Base-by-base conservation (phyloP, 139 green algal genomes). In the Haematococcus sp. region DNA sequence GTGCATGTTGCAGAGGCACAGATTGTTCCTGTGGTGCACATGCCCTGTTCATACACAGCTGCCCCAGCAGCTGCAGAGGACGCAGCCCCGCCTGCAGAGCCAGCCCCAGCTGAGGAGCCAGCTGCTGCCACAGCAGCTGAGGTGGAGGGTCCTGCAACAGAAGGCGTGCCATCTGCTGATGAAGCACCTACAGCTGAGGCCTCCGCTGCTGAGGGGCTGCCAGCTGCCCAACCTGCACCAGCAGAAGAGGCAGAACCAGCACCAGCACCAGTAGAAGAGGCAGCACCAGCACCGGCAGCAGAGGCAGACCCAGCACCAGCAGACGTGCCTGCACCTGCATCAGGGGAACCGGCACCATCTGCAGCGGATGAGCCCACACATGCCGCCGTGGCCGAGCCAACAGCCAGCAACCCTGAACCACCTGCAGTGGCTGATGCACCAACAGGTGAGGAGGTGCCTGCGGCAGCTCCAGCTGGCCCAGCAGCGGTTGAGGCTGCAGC, bases 171-270 rank as follows among this genome's bases (percentile, higher is more conserved):
- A 22, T 3, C 56, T 51, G 34, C 56, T 35, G 34, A 43, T 35
- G 56, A 76, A 20, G 7, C 27, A 43, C 15, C 32, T 15, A 7
- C 64, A 59, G 32, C 64, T 58, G 32, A 68, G 25, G 27, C 31
- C 7, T 56, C 63, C 17, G 19, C 63, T 54, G 19, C 40, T 16
- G 66, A 61, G 40, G 23, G 7, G 23, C n/a, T 11, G 17, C 25
- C 70, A 28, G 23, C 56, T 35, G 70, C 17, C 19, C 43, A 63
- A 7, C 27, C 68, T 33, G 68, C 68, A 25, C 23, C 34, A 69
- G 56, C 70, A 52, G 58, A 68, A 22, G 34, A 60, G 20, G 51
- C 58, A 30, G 33, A 52, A n/a, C 4, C 70, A n/a, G 46, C 68
- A 61, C n/a, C 28, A 34, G 4, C 34, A 35, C 54, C 70, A 20